These are phyloP conservation scores for Lepidium sativum DNA, from an alignment of 345 rosid species.

Conservation along the genomic window DNA sequence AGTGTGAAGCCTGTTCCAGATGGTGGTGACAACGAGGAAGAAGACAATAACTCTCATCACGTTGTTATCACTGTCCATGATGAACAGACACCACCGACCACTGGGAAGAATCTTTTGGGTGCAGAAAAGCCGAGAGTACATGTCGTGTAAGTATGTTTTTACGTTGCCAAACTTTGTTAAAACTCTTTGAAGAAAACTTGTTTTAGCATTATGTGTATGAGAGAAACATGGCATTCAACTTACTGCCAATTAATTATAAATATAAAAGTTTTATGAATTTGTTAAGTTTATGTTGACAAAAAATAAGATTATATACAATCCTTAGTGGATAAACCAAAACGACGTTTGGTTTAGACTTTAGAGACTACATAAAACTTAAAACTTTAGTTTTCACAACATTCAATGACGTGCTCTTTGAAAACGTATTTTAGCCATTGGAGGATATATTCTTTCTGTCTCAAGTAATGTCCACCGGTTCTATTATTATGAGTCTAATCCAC, in stretches of 20 bases:
- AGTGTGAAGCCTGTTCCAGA: constrained; percentile 42
- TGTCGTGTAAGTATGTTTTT: constrained; percentile 27
- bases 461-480: too few relatives aligned
- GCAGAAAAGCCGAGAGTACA: background rate
- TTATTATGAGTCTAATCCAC: too few relatives aligned
- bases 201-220: too few relatives aligned
- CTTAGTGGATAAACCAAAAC: background rate
- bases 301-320: background rate
- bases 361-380: too few relatives aligned
- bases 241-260: background rate
- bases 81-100: constrained; percentile 13
- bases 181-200: constrained; percentile 1
- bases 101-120: constrained; percentile 19
- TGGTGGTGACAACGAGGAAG: constrained; percentile 18
- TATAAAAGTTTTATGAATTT: too few relatives aligned
- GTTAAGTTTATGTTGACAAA: background rate
- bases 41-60: constrained; percentile 1
- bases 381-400: too few relatives aligned
- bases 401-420: too few relatives aligned
- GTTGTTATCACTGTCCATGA: constrained; percentile 37
- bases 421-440: too few relatives aligned
- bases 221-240: background rate
- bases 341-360: too few relatives aligned
- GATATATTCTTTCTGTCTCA: too few relatives aligned
- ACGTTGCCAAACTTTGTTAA: background rate